A percentile compares a stretch with the other conserved stretches of the same genome.
Evolutionary conservation across 345 rosid species (phyloP).

Genomic region (Euphorbia peplus): DNA sequence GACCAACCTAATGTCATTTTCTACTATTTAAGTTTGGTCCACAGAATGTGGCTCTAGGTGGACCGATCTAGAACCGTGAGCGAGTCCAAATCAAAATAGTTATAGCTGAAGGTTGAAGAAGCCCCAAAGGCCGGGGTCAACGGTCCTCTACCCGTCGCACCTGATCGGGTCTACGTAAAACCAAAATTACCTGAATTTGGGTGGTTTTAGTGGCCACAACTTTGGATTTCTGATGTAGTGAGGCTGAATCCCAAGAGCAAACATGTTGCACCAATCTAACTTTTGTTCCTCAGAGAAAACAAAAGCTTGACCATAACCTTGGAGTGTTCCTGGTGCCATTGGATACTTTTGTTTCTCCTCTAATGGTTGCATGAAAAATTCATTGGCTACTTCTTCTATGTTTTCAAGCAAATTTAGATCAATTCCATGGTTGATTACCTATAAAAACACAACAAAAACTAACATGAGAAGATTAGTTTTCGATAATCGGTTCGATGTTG

Average conservation of each 20-base stretch:
- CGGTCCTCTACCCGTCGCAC: too few relatives aligned
- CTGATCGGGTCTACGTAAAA: neutral
- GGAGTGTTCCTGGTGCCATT: conserved; percentile 89
- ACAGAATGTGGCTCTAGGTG: too few relatives aligned
- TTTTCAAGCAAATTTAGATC: conserved; percentile 52
- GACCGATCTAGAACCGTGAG: too few relatives aligned
- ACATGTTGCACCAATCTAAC: conserved; percentile 98
- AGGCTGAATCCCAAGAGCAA: conserved; percentile 89
- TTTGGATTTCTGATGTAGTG: conserved; percentile 63
- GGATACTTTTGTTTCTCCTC: conserved; percentile 82
- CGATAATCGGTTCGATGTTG: too few relatives aligned
- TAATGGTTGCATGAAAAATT: conserved; percentile 75
- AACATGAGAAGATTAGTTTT: conserved; percentile 2
- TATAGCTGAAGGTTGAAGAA: too few relatives aligned
- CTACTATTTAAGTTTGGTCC: too few relatives aligned
- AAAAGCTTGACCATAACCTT: conserved; percentile 95
- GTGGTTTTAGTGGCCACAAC: conserved; percentile 77
- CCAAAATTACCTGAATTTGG: conserved; percentile 57
- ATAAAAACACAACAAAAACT: neutral
- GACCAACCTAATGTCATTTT: too few relatives aligned
- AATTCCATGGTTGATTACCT: conserved; percentile 82
- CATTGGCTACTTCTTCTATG: conserved; percentile 66
- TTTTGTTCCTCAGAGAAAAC: conserved; percentile 92
- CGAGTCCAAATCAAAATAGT: too few relatives aligned
- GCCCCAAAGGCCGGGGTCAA: too few relatives aligned